Base-by-base conservation (phyloP, 352 stramenopile genomes). In the Pythium rhizo-oryzae region DNA sequence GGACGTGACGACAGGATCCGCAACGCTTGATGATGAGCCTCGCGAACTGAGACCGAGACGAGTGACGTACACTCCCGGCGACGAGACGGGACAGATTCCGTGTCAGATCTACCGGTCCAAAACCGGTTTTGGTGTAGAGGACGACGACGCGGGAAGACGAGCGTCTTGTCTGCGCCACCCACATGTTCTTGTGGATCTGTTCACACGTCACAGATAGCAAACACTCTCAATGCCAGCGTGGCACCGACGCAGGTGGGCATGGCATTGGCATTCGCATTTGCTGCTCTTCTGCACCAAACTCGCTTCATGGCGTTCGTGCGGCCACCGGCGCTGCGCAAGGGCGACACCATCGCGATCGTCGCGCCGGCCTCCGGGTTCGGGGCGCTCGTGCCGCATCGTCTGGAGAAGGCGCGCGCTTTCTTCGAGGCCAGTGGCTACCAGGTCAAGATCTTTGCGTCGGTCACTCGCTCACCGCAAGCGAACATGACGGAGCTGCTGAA, bases 271-370 rank as follows among this genome's bases (percentile, higher is more conserved):
- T 33, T 33, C n/a, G n/a, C n/a, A n/a, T 6, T 6, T 6, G n/a
- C 28, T 2, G 6, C 2, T 33, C n/a, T 33, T 2, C 28, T 33
- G 4, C 15, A 24, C 41, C 19, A 21, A 47, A 6, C 24, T 19
- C 24, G 8, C 43, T 39, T 19, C 23, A 57, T 57, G 51, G 18
- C 19, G 8, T 53, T 65, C 30, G 19, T 43, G 3, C 59, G 74
- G 7, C 56, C 79, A 35, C 59, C 62, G 19, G 71, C 73, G 1
- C 74, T 88, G 11, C 55, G 25, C 4, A 23, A 55, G 16, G 78
- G 79, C 12, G 74, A 79, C 57, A 88, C 75, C 19, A 78, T 87
- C 53, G 76, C 81, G 8, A 79, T 90, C 37, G 72, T 90, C 33
- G 78, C 78, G 25, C 81, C 81, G 25, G 65, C 79, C 19, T 83